Percentiles rank a stretch among this genome's conserved stretches.
phyloP scores from a whole-genome alignment of 257 asterid genomes.

The Nicotiana tabacum region DNA sequence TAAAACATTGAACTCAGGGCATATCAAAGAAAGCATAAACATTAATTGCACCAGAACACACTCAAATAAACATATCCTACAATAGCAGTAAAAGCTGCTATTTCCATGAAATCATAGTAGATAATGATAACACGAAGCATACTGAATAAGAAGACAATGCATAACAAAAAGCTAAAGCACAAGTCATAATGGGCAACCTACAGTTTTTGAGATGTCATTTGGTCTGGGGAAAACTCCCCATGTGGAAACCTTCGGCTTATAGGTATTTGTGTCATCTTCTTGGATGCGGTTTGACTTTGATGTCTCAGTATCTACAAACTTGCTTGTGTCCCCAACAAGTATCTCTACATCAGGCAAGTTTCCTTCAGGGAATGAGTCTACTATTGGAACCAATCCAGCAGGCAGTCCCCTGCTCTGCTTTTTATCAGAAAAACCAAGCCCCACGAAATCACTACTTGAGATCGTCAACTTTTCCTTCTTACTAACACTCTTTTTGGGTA shows the following conservation, averaged over 20 bases:
- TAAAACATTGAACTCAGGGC: not conserved
- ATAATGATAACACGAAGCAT: not conserved
- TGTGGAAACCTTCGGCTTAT: constrained; percentile 92
- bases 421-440: constrained; percentile 82
- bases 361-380: constrained; percentile 56
- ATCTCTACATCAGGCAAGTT: constrained; percentile 76
- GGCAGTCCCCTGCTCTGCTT: constrained; percentile 65
- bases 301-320: constrained; percentile 36
- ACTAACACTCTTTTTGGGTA: constrained; percentile 17
- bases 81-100: not conserved
- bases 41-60: not conserved
- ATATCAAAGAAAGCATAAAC: constrained; percentile 3
- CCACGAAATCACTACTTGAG: constrained; percentile 76
- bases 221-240: constrained; percentile 99
- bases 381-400: constrained; percentile 63
- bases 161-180: not conserved
- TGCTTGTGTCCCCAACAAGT: constrained; percentile 69
- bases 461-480: constrained; percentile 38
- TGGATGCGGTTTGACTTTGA: constrained; percentile 16
- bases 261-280: constrained; percentile 44
- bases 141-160: not conserved
- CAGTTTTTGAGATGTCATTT: constrained; percentile 70
- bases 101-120: not conserved
- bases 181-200: constrained; percentile 28
- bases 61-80: not conserved